These are phyloP conservation scores for Tetradesmus lagerheimii DNA, from an alignment of 139 green algal species.

Conservation along the genomic window DNA sequence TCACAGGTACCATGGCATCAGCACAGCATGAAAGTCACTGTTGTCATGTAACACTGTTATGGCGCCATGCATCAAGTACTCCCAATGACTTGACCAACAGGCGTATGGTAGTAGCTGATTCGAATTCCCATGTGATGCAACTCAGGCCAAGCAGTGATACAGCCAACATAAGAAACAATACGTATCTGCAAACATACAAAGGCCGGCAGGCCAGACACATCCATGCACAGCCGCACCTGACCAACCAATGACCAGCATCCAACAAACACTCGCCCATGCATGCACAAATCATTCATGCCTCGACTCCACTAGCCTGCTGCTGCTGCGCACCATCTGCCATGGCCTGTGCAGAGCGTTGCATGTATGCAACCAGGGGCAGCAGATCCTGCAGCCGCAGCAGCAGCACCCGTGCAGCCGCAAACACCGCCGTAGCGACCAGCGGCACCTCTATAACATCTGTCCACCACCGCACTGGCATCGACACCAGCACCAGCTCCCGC, in stretches of 20 bases:
- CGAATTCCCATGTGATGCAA: too few species aligned
- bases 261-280: not conserved
- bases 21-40: too few species aligned
- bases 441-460: constrained; percentile 69
- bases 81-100: too few species aligned
- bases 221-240: not conserved
- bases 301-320: not conserved
- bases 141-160: too few species aligned
- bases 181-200: not conserved
- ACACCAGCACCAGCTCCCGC: constrained; percentile 45
- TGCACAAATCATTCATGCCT: not conserved
- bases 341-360: constrained; percentile 16
- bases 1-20: too few species aligned
- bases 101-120: too few species aligned
- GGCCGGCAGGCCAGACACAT: not conserved
- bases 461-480: constrained; percentile 61
- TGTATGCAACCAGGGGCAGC: constrained; percentile 54
- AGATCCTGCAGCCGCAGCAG: constrained; percentile 59
- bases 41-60: too few species aligned
- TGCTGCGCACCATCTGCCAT: not conserved
- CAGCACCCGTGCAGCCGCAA: constrained; percentile 56
- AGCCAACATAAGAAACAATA: too few species aligned
- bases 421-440: constrained; percentile 47
- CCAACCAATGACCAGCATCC: not conserved
- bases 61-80: too few species aligned